These are phyloP conservation scores for Tolypocladium endophyticum DNA, from an alignment of 2,329 filamentous ascomycete genomes.

Conservation along the genomic window DNA sequence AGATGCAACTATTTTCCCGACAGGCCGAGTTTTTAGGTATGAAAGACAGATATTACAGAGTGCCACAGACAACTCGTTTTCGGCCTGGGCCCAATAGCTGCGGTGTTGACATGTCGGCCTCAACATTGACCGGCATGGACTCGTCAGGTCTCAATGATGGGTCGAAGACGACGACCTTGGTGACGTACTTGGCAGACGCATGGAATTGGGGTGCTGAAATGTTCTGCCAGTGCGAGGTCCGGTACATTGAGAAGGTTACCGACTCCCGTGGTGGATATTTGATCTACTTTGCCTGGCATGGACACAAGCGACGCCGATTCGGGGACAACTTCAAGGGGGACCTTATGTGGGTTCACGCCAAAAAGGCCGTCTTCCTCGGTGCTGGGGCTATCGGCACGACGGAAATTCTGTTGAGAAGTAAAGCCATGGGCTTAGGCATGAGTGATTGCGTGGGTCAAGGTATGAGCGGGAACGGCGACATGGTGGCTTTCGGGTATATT, in stretches of 20 bases:
- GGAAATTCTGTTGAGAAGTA: conserved; percentile 53
- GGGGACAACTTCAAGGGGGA: conserved; percentile 40
- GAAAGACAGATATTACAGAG: conserved; percentile 40
- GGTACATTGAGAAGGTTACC: conserved; percentile 45
- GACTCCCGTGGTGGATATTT: conserved; percentile 42
- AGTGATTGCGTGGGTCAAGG: conserved; percentile 46
- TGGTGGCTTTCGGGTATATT: conserved; percentile 48
- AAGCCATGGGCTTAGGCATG: conserved; percentile 44
- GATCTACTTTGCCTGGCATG: conserved; percentile 56
- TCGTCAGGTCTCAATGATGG: conserved; percentile 56
- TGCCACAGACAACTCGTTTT: conserved; percentile 55
- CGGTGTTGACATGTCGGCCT: conserved; percentile 54
- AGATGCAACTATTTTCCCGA: conserved; percentile 43
- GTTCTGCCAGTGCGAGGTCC: conserved; percentile 59
- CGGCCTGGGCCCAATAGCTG: conserved; percentile 47
- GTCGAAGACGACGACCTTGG: conserved; percentile 54
- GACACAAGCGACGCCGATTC: conserved; percentile 44
- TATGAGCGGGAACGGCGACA: conserved; percentile 59
- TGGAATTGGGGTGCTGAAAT: conserved; percentile 66
- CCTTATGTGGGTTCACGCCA: conserved; percentile 58
- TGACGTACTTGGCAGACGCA: conserved; percentile 58
- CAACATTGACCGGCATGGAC: conserved; percentile 51
- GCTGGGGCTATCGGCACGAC: conserved; percentile 56
- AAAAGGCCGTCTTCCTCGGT: conserved; percentile 54
- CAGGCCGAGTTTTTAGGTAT: conserved; percentile 44